A percentile compares a stretch with the other conserved stretches of the same genome.
Conservation (phyloP, 2,329 filamentous ascomycete species). For the Thelonectria olida region DNA sequence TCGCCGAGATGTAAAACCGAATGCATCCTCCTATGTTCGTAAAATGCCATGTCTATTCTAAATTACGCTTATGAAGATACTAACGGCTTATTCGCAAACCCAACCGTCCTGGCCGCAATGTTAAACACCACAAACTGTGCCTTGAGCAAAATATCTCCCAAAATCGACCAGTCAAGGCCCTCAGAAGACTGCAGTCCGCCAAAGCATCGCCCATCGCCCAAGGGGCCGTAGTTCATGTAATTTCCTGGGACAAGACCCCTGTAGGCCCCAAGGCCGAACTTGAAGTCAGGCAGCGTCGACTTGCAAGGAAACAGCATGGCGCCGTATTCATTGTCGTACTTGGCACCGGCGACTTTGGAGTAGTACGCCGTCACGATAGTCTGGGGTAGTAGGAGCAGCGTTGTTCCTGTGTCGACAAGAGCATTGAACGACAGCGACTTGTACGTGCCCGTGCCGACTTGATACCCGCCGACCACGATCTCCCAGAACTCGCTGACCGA, state of each 20-base stretch:
- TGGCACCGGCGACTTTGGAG: conserved; percentile 60
- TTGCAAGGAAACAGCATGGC: conserved; percentile 69
- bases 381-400: conserved; percentile 68
- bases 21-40: too few relatives aligned
- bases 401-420: conserved; percentile 78
- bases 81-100: conserved; percentile 51
- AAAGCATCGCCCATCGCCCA: conserved; percentile 44
- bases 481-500: conserved; percentile 69
- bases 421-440: conserved; percentile 51
- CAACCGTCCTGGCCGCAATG: conserved; percentile 42
- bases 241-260: conserved; percentile 46
- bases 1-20: too few relatives aligned
- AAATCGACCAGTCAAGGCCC: conserved; percentile 48
- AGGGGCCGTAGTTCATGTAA: conserved; percentile 50
- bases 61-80: conserved; percentile 5
- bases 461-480: conserved; percentile 65
- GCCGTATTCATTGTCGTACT: conserved; percentile 54
- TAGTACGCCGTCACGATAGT: conserved; percentile 68
- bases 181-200: conserved; percentile 50
- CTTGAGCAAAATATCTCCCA: conserved; percentile 55
- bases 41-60: too few relatives aligned
- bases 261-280: conserved; percentile 46
- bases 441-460: conserved; percentile 51
- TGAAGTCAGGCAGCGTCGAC: conserved; percentile 56
- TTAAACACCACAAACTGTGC: conserved; percentile 56